A percentile compares a stretch with the other conserved stretches of the same genome.
Conservation (phyloP, 2,329 filamentous ascomycete species). For the Talaromyces sp. region DNA sequence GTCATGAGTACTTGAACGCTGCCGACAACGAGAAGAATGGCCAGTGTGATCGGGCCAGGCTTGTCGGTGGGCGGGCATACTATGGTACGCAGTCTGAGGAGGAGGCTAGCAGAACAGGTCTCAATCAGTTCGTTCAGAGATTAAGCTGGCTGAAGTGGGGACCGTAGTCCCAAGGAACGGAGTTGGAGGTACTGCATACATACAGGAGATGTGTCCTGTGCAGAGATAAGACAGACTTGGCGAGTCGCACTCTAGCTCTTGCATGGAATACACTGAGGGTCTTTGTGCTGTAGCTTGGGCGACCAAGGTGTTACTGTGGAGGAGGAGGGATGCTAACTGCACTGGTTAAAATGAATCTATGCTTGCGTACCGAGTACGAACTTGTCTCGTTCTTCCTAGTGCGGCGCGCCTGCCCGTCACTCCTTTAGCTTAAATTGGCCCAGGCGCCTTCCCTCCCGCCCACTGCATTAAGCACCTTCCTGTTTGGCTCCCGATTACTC, state of each 20-base stretch:
- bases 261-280: not conserved
- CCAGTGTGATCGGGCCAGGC: not conserved
- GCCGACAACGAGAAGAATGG: not conserved
- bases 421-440: not conserved
- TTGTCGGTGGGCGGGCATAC: not conserved
- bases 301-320: not conserved
- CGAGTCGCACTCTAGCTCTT: not conserved
- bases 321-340: not conserved
- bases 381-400: too few species aligned
- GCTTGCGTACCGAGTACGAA: not conserved
- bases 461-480: not conserved
- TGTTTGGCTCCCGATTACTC: not conserved
- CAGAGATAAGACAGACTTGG: not conserved
- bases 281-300: not conserved
- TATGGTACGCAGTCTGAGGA: not conserved
- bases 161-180: not conserved
- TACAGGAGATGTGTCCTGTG: not conserved
- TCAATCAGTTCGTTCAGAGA: not conserved
- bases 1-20: not conserved
- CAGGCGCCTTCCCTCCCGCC: not conserved
- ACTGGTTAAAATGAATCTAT: not conserved
- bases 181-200: not conserved
- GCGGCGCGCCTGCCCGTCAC: too few species aligned
- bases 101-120: not conserved
- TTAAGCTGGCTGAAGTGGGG: not conserved